Conservation (phyloP, 179 eudicot genomes). For the Kewa caespitosa region DNA sequence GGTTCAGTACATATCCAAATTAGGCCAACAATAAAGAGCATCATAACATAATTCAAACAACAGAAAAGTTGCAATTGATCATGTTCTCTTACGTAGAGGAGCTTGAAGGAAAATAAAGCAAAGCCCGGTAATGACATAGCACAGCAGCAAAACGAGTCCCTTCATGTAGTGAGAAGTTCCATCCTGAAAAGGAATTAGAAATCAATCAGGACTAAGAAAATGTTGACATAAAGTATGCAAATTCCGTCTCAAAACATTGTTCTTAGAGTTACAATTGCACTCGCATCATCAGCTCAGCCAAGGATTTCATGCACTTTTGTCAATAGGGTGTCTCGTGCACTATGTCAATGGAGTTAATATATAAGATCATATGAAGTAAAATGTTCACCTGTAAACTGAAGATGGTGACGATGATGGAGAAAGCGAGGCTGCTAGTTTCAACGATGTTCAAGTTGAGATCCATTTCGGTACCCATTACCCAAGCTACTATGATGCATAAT, state of each 20-base stretch:
- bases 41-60: too few species aligned
- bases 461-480: constrained; percentile 71
- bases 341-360: too few species aligned
- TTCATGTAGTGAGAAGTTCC: constrained; percentile 91
- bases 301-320: too few species aligned
- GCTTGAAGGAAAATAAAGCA: constrained; percentile 51
- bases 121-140: constrained; percentile 70
- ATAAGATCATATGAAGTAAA: background rate
- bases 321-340: too few species aligned
- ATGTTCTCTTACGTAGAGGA: constrained; percentile 40
- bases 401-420: constrained; percentile 64
- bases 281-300: too few species aligned
- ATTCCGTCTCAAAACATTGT: too few species aligned
- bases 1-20: too few species aligned
- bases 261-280: too few species aligned
- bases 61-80: too few species aligned
- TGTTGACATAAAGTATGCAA: too few species aligned
- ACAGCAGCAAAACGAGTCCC: constrained; percentile 71
- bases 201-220: background rate
- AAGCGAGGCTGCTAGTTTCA: constrained; percentile 67
- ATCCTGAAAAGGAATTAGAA: constrained; percentile 45
- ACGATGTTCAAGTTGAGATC: constrained; percentile 69
- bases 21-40: too few species aligned
- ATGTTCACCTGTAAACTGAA: constrained; percentile 67
- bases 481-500: constrained; percentile 59